Evolutionary conservation across 257 asterid species (phyloP), one percentile per base, ranked within the genome.

Genomic region (Salvia splendens): DNA sequence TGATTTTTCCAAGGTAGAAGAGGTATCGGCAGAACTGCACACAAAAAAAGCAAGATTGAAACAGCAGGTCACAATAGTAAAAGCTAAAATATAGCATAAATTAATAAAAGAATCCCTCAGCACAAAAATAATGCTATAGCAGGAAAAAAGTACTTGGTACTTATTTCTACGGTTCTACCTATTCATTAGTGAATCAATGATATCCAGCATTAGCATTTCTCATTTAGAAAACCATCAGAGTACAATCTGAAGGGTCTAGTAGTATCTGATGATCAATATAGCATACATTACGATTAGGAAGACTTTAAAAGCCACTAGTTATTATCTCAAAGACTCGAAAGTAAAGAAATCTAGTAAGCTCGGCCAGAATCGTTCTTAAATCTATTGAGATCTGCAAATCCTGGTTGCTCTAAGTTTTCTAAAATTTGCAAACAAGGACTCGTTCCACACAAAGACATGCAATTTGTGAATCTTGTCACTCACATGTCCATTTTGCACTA

Each of bases 1-100:
- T 85, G 77, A 92, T 92, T 82, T 92, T 92, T 68, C 98, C 97
- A 52, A 92, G 91, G 76, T 89, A 92, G 78, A 92, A 92, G 63
- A 92, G 96, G 84, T 89, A 92, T 4, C 98, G 87, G 73, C 89
- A 89, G 80, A 92, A 87, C 97, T 89, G 81, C 69, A 77, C 62
- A 70, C 46, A 35, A 49, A n/a, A 70, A 43, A 58, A 6, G 12
- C n/a, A 52, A 47, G 49, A 56, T 6, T 24, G 70, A 73, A 65
- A 38, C 57, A 70, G 35, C 46, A 17, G 65, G 65, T 50, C 52
- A 9, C 2, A 30, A 55, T 36, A 53, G 38, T 50, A 20, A 17
- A 52, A 61, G 57, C 33, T 45, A 20, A 9, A 20, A 8, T 36
- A 5, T 35, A 0, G 35, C 52, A 36, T 14, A 54, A 65, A 45